Evolutionary conservation across 768 basidiomycete genomes (phyloP), one percentile per base, ranked within the genome.

Genomic region (Glaciozyma martinii): DNA sequence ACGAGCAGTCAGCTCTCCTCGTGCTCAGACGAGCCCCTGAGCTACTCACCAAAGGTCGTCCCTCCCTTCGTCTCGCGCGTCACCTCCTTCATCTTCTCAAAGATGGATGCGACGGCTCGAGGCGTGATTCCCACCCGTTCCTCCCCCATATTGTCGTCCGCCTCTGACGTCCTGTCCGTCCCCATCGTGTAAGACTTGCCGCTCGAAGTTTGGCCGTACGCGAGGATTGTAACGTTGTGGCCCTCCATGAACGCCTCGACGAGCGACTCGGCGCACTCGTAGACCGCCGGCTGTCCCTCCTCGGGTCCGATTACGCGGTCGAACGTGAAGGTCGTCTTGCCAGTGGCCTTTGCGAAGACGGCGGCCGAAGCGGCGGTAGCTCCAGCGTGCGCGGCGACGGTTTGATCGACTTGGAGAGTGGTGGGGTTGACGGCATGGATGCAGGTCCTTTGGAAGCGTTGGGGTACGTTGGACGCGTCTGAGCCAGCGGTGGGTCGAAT

Each of bases 101-200:
- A 99, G 71, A 98, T 90, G 53, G 84, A 85, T 4, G 87, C 85
- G 25, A 99, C 88, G 9, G 95, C 89, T 70, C 95, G 82, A 56
- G 95, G 95, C 70, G 97, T 90, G 74, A 99, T 91, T 50, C 95
- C 95, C 83, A 92, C 90, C 29, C 77, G 67, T 13, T 74, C 65
- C 19, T 18, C 25, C n/a, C 46, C 52, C 43, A 21, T 9, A 21
- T 56, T 66, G 52, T 72, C 71, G 13, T 74, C 72, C 32, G 68
- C 72, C 4, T 73, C 74, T 15, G 67, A 57, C 5, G 82, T 75
- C 89, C 87, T n/a, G 82, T 82, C 67, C 86, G 94, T 94, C 37
- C 94, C 93, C 95, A 98, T 98, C 50, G 94, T 91, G 77, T 90
- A 92, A 1, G 90, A 92, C 79, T 99, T 99, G 63, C 94, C 94